Percentiles rank a stretch among this genome's conserved stretches.
Evolutionary conservation across 2,329 filamentous ascomycete genomes (phyloP).

Genomic region (Ophiostoma piceae): DNA sequence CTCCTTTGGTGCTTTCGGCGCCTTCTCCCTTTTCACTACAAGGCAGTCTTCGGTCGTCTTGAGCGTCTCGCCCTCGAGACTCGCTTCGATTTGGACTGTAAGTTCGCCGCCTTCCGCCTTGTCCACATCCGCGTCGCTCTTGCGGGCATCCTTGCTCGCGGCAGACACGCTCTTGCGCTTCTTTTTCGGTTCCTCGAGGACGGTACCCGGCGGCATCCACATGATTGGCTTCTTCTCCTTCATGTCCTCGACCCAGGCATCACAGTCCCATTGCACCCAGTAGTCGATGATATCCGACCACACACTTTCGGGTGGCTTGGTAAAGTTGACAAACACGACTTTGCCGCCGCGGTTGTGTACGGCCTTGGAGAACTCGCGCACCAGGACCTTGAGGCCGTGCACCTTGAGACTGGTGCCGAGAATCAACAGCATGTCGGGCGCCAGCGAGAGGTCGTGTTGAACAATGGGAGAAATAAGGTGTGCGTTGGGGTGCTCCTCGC

Average conservation of each 20-base stretch:
- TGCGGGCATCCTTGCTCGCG: slow-evolving; percentile 17
- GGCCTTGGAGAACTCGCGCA: slow-evolving; percentile 65
- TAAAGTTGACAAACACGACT: slow-evolving; percentile 68
- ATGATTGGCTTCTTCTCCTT: slow-evolving; percentile 53
- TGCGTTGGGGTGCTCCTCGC: slow-evolving; percentile 65
- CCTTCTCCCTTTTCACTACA: background rate
- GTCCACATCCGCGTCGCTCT: background rate
- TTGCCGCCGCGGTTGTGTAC: slow-evolving; percentile 63
- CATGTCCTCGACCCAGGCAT: slow-evolving; percentile 64
- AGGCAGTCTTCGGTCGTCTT: background rate
- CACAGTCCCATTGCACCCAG: slow-evolving; percentile 70
- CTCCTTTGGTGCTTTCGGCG: background rate
- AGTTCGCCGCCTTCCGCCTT: background rate
- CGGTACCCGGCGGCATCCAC: slow-evolving; percentile 49
- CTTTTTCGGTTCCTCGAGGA: slow-evolving; percentile 38
- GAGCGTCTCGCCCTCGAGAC: background rate
- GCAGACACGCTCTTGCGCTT: slow-evolving; percentile 32
- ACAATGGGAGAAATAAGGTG: slow-evolving; percentile 64
- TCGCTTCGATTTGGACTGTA: background rate
- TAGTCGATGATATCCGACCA: slow-evolving; percentile 71
- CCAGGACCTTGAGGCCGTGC: slow-evolving; percentile 65
- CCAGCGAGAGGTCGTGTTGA: slow-evolving; percentile 59
- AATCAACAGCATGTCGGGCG: slow-evolving; percentile 63
- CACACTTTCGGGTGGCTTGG: slow-evolving; percentile 63
- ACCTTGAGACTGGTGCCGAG: slow-evolving; percentile 67